Evolutionary conservation across 352 stramenopile species (phyloP).

Genomic region (Globisporangium iwayamae): DNA sequence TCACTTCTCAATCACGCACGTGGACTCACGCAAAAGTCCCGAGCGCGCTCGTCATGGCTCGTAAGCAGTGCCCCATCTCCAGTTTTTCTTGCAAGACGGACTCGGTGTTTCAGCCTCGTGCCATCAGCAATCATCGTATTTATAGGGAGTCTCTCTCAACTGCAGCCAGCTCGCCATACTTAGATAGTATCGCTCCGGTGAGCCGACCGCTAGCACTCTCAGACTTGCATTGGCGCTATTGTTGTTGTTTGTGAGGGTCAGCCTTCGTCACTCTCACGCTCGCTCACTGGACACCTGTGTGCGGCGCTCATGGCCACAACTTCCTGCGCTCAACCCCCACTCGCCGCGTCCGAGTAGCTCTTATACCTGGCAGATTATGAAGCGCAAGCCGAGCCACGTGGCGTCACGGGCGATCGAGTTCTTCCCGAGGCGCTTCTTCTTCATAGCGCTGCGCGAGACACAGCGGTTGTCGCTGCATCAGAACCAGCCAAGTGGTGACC

Average conservation of each 20-base stretch:
- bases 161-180: not conserved
- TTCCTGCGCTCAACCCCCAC: not conserved
- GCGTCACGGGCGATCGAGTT: constrained; percentile 54
- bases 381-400: constrained; percentile 29
- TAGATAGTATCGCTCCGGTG: not conserved
- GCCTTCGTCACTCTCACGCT: not conserved
- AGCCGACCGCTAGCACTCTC: not conserved
- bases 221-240: not conserved
- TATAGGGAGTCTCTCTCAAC: not conserved
- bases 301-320: constrained; percentile 7
- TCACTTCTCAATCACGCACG: not conserved
- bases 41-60: not conserved
- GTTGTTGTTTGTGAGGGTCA: not conserved
- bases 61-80: no score
- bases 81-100: no score
- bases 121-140: not conserved
- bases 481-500: not conserved
- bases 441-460: constrained; percentile 43
- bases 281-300: not conserved
- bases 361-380: constrained; percentile 30
- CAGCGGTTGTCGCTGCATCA: constrained; percentile 16
- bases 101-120: not conserved
- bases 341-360: not conserved
- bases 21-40: not conserved
- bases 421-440: constrained; percentile 45